These are phyloP conservation scores for Pulicaria dysenterica DNA, from an alignment of 129 eudicot species.

Conservation along the genomic window DNA sequence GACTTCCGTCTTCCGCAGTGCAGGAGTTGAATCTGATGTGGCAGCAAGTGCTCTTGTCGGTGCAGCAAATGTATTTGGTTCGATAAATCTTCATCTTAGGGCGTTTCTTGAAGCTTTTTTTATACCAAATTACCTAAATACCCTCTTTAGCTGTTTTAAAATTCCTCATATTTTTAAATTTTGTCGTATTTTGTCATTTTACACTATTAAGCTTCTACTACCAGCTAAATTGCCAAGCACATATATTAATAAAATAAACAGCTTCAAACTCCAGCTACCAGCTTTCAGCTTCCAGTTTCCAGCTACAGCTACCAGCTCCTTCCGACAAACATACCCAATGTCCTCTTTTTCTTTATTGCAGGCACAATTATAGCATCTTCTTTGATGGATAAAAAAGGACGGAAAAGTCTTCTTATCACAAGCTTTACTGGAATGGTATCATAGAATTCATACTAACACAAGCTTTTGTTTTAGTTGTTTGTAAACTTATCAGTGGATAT, in stretches of 20 bases:
- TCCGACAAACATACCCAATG: too few relatives aligned
- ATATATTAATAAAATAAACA: too few relatives aligned
- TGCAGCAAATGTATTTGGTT: constrained; percentile 92
- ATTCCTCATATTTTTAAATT: too few relatives aligned
- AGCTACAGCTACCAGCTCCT: too few relatives aligned
- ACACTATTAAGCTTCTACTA: too few relatives aligned
- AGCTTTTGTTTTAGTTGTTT: background rate
- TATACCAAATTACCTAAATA: too few relatives aligned
- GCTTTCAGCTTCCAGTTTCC: too few relatives aligned
- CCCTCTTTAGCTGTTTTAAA: too few relatives aligned
- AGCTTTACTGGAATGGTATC: constrained; percentile 92
- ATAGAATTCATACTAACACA: background rate
- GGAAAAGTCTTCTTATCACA: constrained; percentile 88
- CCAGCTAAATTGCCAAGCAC: too few relatives aligned
- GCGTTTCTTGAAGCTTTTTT: too few relatives aligned
- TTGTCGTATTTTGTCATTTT: too few relatives aligned
- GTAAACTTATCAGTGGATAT: background rate
- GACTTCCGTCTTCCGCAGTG: constrained; percentile 86
- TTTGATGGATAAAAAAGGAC: constrained; percentile 89
- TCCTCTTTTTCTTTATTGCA: constrained; percentile 28
- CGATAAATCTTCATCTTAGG: constrained; percentile 29
- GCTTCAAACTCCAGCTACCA: too few relatives aligned
- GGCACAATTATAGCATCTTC: constrained; percentile 87
- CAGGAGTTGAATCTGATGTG: constrained; percentile 91
- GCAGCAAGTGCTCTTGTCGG: constrained; percentile 99